Evolutionary conservation across 2,329 filamentous ascomycete genomes (phyloP).

Genomic region (Pseudocercospora macadamiae): DNA sequence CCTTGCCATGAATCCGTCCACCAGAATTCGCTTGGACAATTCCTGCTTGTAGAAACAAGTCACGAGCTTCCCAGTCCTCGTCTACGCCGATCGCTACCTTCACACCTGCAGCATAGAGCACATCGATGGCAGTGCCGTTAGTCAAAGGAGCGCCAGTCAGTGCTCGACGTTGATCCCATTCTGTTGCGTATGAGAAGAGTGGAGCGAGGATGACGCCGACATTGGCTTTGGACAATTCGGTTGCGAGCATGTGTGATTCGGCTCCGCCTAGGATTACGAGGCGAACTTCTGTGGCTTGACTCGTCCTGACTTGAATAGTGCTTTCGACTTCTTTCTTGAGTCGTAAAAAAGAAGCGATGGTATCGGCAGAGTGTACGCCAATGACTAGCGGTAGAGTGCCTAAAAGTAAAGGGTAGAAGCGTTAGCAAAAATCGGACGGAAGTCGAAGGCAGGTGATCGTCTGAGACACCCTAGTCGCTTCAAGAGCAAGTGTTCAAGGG

Average conservation of each 20-base stretch:
- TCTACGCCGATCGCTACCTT: conserved; percentile 60
- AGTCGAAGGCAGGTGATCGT: no score
- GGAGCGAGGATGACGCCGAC: conserved; percentile 65
- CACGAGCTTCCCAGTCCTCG: conserved; percentile 65
- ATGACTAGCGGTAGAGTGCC: conserved; percentile 60
- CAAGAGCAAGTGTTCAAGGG: no score
- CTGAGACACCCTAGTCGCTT: no score
- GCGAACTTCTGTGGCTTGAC: conserved; percentile 44
- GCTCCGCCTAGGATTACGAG: conserved; percentile 65
- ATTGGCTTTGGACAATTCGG: conserved; percentile 58
- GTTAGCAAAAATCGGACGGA: no score
- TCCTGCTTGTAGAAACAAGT: conserved; percentile 63
- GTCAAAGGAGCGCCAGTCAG: conserved; percentile 67
- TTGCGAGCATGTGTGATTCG: conserved; percentile 63
- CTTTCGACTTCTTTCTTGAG: conserved; percentile 62
- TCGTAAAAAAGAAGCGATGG: conserved; percentile 61
- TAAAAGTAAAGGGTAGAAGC: no score
- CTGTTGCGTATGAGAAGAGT: conserved; percentile 56
- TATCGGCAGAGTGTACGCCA: conserved; percentile 65
- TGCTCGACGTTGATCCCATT: conserved; percentile 65
- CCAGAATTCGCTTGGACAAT: conserved; percentile 61
- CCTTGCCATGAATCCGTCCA: conserved; percentile 57
- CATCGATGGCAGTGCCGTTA: conserved; percentile 65
- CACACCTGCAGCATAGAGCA: conserved; percentile 62
- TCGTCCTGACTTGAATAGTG: conserved; percentile 24